A percentile compares a stretch with the other conserved stretches of the same genome.
phyloP scores from a whole-genome alignment of 176 grass and related monocot species.

The Hyparrhenia diplandra region DNA sequence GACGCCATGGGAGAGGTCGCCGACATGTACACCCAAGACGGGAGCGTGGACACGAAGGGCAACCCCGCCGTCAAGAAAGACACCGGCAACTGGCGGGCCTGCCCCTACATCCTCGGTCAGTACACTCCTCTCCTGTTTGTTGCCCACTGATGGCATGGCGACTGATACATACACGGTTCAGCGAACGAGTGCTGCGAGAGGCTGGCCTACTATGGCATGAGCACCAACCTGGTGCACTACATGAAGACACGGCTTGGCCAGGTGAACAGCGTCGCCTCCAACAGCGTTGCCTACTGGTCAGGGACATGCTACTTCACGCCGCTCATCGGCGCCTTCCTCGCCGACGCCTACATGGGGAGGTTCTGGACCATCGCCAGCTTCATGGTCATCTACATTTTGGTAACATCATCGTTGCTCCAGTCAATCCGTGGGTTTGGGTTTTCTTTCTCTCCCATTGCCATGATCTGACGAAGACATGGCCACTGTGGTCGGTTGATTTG shows the following conservation, averaged over 20 bases:
- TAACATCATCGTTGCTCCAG: not conserved
- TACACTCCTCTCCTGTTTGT: too few species aligned
- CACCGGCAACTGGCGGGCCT: too few species aligned
- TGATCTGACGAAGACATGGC: too few species aligned
- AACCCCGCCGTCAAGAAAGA: too few species aligned
- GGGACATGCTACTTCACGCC: slow-evolving; percentile 83
- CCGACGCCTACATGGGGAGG: slow-evolving; percentile 78
- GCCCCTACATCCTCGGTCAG: too few species aligned
- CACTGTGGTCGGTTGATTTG: not conserved
- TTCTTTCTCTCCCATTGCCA: too few species aligned
- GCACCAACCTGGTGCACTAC: slow-evolving; percentile 81
- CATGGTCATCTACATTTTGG: slow-evolving; percentile 80
- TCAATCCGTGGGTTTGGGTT: not conserved
- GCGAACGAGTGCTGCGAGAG: slow-evolving; percentile 88
- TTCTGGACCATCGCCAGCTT: slow-evolving; percentile 75
- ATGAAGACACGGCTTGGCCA: slow-evolving; percentile 54
- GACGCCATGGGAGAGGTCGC: too few species aligned
- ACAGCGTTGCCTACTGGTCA: slow-evolving; percentile 68
- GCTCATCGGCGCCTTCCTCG: slow-evolving; percentile 71
- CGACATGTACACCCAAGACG: too few species aligned
- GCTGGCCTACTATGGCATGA: slow-evolving; percentile 85
- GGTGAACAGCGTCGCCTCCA: slow-evolving; percentile 41
- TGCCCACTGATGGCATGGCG: too few species aligned
- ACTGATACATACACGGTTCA: too few species aligned
- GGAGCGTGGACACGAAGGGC: too few species aligned